Evolutionary conservation across 2,329 filamentous ascomycete species (phyloP).

Genomic region (Epicoccum sorghinum): DNA sequence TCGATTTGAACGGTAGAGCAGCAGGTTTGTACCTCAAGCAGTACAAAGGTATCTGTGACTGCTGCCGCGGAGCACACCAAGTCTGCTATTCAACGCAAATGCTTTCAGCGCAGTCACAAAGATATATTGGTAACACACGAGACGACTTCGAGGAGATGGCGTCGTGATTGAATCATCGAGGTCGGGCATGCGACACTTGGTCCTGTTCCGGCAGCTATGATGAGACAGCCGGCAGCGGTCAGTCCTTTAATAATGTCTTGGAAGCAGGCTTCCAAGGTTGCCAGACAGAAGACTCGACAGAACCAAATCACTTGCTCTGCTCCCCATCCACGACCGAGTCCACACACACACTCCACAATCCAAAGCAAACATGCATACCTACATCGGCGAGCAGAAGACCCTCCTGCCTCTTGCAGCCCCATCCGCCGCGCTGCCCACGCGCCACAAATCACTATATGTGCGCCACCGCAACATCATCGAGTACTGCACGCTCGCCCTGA

Average conservation of each 20-base stretch:
- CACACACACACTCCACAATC: neutral
- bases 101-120: neutral
- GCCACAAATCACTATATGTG: neutral
- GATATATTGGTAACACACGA: neutral
- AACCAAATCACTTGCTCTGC: neutral
- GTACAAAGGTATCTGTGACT: too few species aligned
- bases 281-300: neutral
- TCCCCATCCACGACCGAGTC: neutral
- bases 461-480: neutral
- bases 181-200: neutral
- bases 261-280: neutral
- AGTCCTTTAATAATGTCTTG: neutral
- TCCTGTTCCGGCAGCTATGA: neutral
- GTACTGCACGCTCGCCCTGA: constrained; percentile 6
- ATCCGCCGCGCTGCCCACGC: neutral
- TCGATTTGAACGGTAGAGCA: too few species aligned
- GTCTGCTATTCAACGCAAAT: neutral
- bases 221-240: constrained; percentile 9
- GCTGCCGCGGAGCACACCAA: too few species aligned
- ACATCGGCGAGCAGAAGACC: constrained; percentile 5
- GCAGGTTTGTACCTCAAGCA: too few species aligned
- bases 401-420: constrained; percentile 10
- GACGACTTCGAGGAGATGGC: neutral
- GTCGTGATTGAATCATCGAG: neutral
- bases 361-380: neutral